Conservation (phyloP, 169 alveolate genomes). For the Eimeria tenella region DNA sequence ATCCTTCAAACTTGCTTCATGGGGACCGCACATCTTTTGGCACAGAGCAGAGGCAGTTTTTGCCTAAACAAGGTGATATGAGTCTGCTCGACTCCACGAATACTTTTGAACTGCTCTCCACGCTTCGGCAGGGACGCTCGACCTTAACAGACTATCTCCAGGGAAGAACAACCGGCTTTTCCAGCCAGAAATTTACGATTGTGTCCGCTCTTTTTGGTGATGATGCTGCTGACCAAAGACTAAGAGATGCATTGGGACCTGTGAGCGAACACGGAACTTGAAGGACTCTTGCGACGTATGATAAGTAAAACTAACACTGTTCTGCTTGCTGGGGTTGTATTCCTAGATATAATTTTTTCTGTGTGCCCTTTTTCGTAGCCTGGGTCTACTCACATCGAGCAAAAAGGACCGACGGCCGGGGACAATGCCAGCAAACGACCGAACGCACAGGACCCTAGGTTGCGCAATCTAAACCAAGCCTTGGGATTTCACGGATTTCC, state of each 20-base stretch:
- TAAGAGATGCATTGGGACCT: slow-evolving; percentile 50
- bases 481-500: slow-evolving; percentile 72
- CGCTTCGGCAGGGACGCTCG: slow-evolving; percentile 11
- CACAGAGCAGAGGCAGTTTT: neutral
- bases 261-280: slow-evolving; percentile 11
- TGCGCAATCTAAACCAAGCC: slow-evolving; percentile 53
- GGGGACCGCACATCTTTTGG: neutral
- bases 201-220: slow-evolving; percentile 65
- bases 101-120: slow-evolving; percentile 49
- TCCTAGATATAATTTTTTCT: neutral
- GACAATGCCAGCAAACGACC: neutral
- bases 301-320: too few relatives aligned
- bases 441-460: slow-evolving; percentile 18
- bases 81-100: slow-evolving; percentile 49
- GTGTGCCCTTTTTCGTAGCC: neutral
- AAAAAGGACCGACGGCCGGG: neutral
- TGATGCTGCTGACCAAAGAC: slow-evolving; percentile 52
- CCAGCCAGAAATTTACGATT: slow-evolving; percentile 33
- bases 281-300: too few relatives aligned
- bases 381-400: slow-evolving; percentile 56
- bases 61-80: slow-evolving; percentile 57
- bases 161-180: slow-evolving; percentile 41
- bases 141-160: neutral
- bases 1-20: slow-evolving; percentile 37
- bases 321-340: too few relatives aligned